A percentile compares a stretch with the other conserved stretches of the same genome.
phyloP scores from a whole-genome alignment of 371 early-diverging fungal genomes.

The Rhizopus stolonifer region DNA sequence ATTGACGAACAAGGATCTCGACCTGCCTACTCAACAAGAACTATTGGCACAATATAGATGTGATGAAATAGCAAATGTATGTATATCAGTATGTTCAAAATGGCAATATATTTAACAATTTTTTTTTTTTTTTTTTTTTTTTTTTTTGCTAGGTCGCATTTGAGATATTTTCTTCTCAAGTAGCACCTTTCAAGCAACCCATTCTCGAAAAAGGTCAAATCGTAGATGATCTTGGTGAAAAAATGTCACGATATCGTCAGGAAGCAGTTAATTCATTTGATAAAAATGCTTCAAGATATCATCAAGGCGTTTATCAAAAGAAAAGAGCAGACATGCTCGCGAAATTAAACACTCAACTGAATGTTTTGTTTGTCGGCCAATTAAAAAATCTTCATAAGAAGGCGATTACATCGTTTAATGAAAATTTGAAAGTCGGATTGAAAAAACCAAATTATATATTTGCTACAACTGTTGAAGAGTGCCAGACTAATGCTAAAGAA shows the following conservation, averaged over 20 bases:
- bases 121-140: neutral
- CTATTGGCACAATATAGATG: conserved; percentile 97
- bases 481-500: conserved; percentile 43
- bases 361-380: conserved; percentile 81
- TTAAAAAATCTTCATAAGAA: conserved; percentile 81
- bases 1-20: conserved; percentile 90
- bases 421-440: conserved; percentile 37
- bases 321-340: conserved; percentile 80
- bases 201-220: conserved; percentile 77
- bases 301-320: conserved; percentile 83
- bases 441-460: conserved; percentile 56
- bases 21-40: conserved; percentile 97
- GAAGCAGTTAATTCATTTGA: conserved; percentile 78
- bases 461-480: conserved; percentile 46
- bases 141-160: conserved; percentile 73
- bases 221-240: conserved; percentile 72
- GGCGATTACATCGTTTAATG: conserved; percentile 64
- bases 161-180: conserved; percentile 61
- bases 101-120: neutral
- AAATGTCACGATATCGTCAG: conserved; percentile 59
- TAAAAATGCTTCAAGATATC: conserved; percentile 88
- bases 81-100: neutral
- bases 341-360: conserved; percentile 76
- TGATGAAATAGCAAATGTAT: conserved; percentile 90
- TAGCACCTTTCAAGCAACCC: conserved; percentile 62